Conservation (phyloP, 345 rosid genomes). For the Eucalyptus albens region DNA sequence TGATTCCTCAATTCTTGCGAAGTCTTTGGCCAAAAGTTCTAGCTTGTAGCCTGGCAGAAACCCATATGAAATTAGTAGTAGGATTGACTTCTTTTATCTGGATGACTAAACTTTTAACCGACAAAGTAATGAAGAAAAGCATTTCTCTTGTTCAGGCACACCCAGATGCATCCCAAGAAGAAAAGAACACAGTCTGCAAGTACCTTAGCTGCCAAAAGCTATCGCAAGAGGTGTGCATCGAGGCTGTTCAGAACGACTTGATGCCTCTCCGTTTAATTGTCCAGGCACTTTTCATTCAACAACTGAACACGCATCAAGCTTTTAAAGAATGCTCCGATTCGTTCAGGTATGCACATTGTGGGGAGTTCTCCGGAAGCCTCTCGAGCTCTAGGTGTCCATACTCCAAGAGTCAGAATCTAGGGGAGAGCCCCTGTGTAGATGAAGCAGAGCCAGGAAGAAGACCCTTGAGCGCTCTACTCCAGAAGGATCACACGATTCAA, state of each 20-base stretch:
- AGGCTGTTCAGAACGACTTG: slow-evolving; percentile 71
- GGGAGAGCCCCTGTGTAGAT: slow-evolving; percentile 38
- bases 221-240: slow-evolving; percentile 58
- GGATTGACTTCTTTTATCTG: neutral
- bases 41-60: neutral
- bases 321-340: slow-evolving; percentile 71
- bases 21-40: neutral
- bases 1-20: neutral
- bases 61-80: neutral
- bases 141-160: slow-evolving; percentile 24
- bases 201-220: slow-evolving; percentile 67
- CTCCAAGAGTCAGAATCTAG: slow-evolving; percentile 27
- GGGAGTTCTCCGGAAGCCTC: slow-evolving; percentile 41
- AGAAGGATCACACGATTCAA: slow-evolving; percentile 17
- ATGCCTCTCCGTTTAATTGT: slow-evolving; percentile 74
- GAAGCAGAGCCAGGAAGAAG: slow-evolving; percentile 22
- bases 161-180: slow-evolving; percentile 41
- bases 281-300: slow-evolving; percentile 69
- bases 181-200: slow-evolving; percentile 49
- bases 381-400: slow-evolving; percentile 49
- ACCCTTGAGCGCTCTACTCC: slow-evolving; percentile 25
- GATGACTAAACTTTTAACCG: neutral
- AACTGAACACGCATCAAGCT: slow-evolving; percentile 62
- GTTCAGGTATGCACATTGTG: slow-evolving; percentile 23
- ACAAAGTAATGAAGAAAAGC: neutral